Percentiles rank a stretch among this genome's conserved stretches.
Conservation (phyloP, 768 basidiomycete genomes). For the Pluteus cervinus region DNA sequence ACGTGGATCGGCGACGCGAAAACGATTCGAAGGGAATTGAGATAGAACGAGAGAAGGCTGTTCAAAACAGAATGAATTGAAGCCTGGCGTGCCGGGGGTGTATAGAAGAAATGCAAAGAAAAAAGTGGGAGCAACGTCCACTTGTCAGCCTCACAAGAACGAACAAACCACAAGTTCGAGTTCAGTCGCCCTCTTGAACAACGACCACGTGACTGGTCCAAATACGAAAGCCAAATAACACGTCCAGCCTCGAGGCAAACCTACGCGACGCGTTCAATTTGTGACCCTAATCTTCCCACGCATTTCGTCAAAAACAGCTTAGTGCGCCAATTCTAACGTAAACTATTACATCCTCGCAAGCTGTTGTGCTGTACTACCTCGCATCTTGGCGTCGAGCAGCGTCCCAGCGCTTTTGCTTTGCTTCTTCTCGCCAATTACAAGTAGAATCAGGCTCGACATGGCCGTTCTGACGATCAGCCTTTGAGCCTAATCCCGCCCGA, state of each 20-base stretch:
- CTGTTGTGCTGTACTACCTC: too few relatives aligned
- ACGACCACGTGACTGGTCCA: constrained; percentile 30
- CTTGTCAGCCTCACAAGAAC: constrained; percentile 33
- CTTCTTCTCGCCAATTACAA: constrained; percentile 33
- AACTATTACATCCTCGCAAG: too few relatives aligned
- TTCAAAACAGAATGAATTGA: constrained; percentile 10
- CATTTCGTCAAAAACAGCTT: too few relatives aligned
- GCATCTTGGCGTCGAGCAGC: too few relatives aligned
- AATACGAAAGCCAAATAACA: constrained; percentile 27
- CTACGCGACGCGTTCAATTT: constrained; percentile 24
- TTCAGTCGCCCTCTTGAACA: constrained; percentile 16
- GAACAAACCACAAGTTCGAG: constrained; percentile 21
- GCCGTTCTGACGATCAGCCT: too few relatives aligned
- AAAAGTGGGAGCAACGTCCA: constrained; percentile 18
- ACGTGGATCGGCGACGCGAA: constrained; percentile 14
- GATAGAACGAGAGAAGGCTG: constrained; percentile 24
- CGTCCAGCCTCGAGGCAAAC: constrained; percentile 22
- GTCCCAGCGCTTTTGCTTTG: constrained; percentile 35
- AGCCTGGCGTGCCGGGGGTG: constrained; percentile 14
- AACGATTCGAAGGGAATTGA: constrained; percentile 13
- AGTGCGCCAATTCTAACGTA: too few relatives aligned
- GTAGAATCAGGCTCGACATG: constrained; percentile 10
- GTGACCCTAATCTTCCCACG: too few relatives aligned
- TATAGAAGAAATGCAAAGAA: constrained; percentile 21
- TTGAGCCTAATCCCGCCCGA: constrained; percentile 54